A percentile compares a stretch with the other conserved stretches of the same genome.
phyloP scores from a whole-genome alignment of 257 asterid genomes.

The Scutellaria minor region DNA sequence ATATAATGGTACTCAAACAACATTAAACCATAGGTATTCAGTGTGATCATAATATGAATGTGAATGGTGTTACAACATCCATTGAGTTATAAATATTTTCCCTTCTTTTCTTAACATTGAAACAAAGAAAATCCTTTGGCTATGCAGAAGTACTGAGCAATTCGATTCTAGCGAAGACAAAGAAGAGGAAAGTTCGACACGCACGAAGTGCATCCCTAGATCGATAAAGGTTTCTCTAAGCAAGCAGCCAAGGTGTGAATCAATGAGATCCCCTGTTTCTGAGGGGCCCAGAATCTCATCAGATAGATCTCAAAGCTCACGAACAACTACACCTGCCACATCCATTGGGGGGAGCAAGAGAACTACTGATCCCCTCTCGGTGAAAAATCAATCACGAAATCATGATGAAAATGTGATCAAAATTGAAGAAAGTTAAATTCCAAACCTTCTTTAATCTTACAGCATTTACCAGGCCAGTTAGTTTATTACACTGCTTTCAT shows the following conservation, averaged over 20 bases:
- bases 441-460: conserved; percentile 25
- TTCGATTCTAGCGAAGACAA: conserved; percentile 58
- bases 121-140: conserved; percentile 18
- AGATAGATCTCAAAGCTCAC: conserved; percentile 63
- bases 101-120: conserved; percentile 17
- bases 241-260: conserved; percentile 84
- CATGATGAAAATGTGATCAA: conserved; percentile 66
- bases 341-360: conserved; percentile 84
- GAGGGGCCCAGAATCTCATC: conserved; percentile 95
- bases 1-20: neutral
- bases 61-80: neutral
- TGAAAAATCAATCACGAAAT: conserved; percentile 46
- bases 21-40: neutral
- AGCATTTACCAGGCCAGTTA: neutral
- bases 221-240: conserved; percentile 74
- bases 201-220: conserved; percentile 79
- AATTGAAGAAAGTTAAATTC: conserved; percentile 91
- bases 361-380: conserved; percentile 57
- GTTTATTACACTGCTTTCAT: conserved; percentile 15
- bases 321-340: conserved; percentile 52
- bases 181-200: conserved; percentile 55
- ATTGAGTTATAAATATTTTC: neutral
- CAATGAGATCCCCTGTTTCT: conserved; percentile 87
- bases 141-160: conserved; percentile 62
- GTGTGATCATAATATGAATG: conserved; percentile 5